Evolutionary conservation across 805 yeast genomes (phyloP).

Genomic region (Ogataea zsoltii): DNA sequence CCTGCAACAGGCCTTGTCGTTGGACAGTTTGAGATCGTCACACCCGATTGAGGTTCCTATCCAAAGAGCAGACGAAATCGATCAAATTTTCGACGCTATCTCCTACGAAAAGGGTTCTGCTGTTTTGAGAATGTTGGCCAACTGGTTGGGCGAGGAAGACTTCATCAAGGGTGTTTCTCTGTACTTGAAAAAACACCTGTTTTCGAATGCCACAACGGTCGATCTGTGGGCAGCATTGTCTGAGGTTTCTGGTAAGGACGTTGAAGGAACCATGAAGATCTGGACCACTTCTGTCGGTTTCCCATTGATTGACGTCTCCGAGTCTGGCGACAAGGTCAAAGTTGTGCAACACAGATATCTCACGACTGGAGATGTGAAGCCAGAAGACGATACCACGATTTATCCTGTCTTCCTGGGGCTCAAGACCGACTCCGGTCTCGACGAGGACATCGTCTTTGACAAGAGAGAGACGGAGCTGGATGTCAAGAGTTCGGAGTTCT

Average conservation of each 20-base stretch:
- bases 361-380: constrained; percentile 62
- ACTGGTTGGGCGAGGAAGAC: constrained; percentile 65
- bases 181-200: constrained; percentile 65
- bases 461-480: constrained; percentile 24
- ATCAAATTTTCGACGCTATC: constrained; percentile 81
- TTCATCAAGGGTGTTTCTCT: constrained; percentile 74
- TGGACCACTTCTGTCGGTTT: constrained; percentile 80
- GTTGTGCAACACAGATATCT: constrained; percentile 64
- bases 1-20: constrained; percentile 50
- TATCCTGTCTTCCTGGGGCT: constrained; percentile 58
- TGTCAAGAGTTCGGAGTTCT: constrained; percentile 29
- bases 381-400: constrained; percentile 58
- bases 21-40: constrained; percentile 63
- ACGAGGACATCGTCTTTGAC: constrained; percentile 31
- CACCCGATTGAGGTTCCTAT: constrained; percentile 90
- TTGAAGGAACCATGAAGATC: constrained; percentile 58
- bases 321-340: constrained; percentile 31
- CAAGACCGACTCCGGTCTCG: constrained; percentile 30
- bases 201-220: constrained; percentile 68
- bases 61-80: constrained; percentile 74
- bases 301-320: constrained; percentile 61
- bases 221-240: constrained; percentile 72
- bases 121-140: constrained; percentile 72
- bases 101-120: constrained; percentile 84
- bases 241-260: constrained; percentile 66